Evolutionary conservation across 129 eudicot species (phyloP), one percentile per base, ranked within the genome.

Genomic region (Kitagawia praeruptora): DNA sequence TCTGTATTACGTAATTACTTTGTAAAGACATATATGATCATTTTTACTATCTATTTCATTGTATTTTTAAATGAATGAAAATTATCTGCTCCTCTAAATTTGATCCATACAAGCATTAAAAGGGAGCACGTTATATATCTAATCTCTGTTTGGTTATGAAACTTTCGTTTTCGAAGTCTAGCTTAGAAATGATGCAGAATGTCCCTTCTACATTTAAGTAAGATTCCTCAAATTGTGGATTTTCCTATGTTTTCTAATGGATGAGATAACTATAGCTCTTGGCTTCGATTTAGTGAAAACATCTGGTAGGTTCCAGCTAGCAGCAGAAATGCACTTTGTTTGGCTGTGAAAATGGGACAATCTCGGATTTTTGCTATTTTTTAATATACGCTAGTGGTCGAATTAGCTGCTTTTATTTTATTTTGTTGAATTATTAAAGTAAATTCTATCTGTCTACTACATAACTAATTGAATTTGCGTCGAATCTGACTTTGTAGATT

Each of bases 341-440:
- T 61, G 70, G 70, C 34, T n/a, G 37, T n/a, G 70, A 61, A 61
- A 61, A 61, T 37, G 70, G 70, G 70, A 61, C 34, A n/a, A 61
- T 9, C 31, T 21, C n/a, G n/a, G n/a, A n/a, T 1, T 1, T 53
- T 16, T 53, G 0, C 18, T 12, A 16, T 14, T 53, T 53, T 53
- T 3, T 16, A 1, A 53, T 12, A 11, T 58, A 58, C 7, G 31
- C 67, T 58, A 58, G 23, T 49, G 16, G 23, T 49, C n/a, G n/a
- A n/a, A n/a, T n/a, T n/a, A n/a, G n/a, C n/a, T n/a, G n/a, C n/a
- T n/a, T n/a, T n/a, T n/a, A n/a, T n/a, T n/a, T n/a, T n/a, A n/a
- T n/a, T n/a, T n/a, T n/a, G n/a, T n/a, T n/a, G n/a, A n/a, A n/a
- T n/a, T n/a, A n/a, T n/a, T n/a, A n/a, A n/a, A n/a, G n/a, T n/a